Base-by-base conservation (phyloP, 495 filamentous ascomycete species). In the Aspergillus bridgeri region DNA sequence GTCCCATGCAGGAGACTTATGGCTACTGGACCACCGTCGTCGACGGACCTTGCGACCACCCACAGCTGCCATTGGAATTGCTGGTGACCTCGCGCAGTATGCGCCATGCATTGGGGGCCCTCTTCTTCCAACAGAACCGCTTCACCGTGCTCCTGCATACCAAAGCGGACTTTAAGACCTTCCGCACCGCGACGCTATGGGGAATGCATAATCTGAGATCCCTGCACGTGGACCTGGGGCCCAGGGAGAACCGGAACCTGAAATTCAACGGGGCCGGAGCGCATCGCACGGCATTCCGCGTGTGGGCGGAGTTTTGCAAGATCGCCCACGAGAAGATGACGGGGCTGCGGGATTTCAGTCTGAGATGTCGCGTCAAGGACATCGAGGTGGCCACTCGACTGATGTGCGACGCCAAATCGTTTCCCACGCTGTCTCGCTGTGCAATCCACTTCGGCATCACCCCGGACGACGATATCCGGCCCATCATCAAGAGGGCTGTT, bases 221-320 rank as follows among this genome's bases (percentile, higher is more conserved):
- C 46, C 53, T 71, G 43, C 61, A 69, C 46, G 2, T 71, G 17
- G 61, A 67, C n/a, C 33, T 70, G 15, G 56, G 63, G 3, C 58
- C 59, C 17, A 44, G 51, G 21, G 65, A 64, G 15, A 56, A 53
- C 23, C 65, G 60, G 13, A 61, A 52, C 27, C 58, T 69, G 21
- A 63, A 60, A 18, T 18, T 59, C 1, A 19, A 3, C 2, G 19
- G 33, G 33, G 13, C 7, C 17, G 46, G 53, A 17, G 24, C 59
- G 42, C 63, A 66, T 24, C 48, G 56, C n/a, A 60, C 52, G 7
- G 47, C 57, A 42, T 42, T 64, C 18, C 54, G 47, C 0, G 58
- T 60, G 18, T 71, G 64, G 66, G 42, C 27, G 6, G 19, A 46
- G 0, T 71, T 71, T 52, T 71, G 64, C 46, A n/a, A 50, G 6